Evolutionary conservation across 1,139 yeast genomes (phyloP).

Genomic region (Cylindricascospora bacillispora): DNA sequence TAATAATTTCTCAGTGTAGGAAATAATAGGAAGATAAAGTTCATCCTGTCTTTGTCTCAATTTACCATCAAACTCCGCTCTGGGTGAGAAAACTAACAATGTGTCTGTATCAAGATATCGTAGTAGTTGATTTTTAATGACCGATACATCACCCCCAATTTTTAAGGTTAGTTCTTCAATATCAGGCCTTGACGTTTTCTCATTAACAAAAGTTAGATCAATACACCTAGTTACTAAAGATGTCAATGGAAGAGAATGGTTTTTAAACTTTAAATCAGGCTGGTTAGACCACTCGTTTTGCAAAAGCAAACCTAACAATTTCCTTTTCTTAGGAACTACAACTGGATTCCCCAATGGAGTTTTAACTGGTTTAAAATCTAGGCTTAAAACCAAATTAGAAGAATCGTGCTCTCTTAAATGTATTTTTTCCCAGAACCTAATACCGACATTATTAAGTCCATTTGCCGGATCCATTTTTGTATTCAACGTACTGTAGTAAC

Average conservation of each 20-base stretch:
- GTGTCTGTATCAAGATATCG: conserved; percentile 92
- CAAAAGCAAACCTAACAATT: conserved; percentile 57
- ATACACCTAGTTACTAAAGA: conserved; percentile 78
- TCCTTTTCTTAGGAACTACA: conserved; percentile 47
- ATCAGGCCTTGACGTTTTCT: conserved; percentile 24
- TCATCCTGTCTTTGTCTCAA: conserved; percentile 67
- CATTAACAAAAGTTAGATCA: conserved; percentile 36
- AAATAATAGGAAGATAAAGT: conserved; percentile 60
- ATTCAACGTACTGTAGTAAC: too few species aligned
- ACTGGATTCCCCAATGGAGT: conserved; percentile 75
- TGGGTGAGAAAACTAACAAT: conserved; percentile 73
- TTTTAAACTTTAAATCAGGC: conserved; percentile 59
- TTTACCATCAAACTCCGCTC: conserved; percentile 68
- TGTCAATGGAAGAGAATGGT: conserved; percentile 75
- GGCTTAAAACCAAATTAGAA: conserved; percentile 37
- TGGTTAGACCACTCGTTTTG: conserved; percentile 82
- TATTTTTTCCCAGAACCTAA: conserved; percentile 80
- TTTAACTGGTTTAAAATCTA: conserved; percentile 65
- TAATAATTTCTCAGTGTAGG: conserved; percentile 50
- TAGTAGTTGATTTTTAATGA: conserved; percentile 44
- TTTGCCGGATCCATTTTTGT: too few species aligned
- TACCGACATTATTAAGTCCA: conserved; percentile 54
- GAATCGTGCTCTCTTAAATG: conserved; percentile 30
- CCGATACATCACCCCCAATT: conserved; percentile 42
- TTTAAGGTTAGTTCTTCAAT: conserved; percentile 41